Evolutionary conservation across 2,329 filamentous ascomycete genomes (phyloP).

Genomic region (Ophiocordyceps sinensis): DNA sequence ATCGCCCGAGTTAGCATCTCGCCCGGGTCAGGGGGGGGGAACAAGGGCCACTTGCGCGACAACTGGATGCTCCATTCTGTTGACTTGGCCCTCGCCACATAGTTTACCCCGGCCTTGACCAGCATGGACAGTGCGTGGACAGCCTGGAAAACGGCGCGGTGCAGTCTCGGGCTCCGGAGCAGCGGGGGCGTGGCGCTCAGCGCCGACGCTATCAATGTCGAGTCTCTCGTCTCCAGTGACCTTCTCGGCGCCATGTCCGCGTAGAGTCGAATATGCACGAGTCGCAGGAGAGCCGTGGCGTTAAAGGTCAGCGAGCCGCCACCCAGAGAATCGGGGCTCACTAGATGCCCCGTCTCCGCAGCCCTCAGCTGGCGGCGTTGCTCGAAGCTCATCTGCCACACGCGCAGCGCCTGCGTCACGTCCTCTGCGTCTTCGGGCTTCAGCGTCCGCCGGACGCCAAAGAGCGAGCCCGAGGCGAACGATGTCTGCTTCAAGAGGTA

Average conservation of each 20-base stretch:
- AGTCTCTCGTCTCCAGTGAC: slow-evolving; percentile 50
- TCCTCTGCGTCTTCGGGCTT: slow-evolving; percentile 42
- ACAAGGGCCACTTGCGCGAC: slow-evolving; percentile 29
- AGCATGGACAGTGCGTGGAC: slow-evolving; percentile 55
- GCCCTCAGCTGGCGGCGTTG: slow-evolving; percentile 36
- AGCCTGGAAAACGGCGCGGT: slow-evolving; percentile 50
- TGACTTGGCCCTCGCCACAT: slow-evolving; percentile 45
- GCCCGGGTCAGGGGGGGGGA: not conserved
- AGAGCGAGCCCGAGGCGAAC: slow-evolving; percentile 31
- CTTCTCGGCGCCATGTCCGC: slow-evolving; percentile 49
- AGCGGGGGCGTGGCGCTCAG: slow-evolving; percentile 44
- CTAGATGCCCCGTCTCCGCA: slow-evolving; percentile 30
- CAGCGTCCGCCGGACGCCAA: slow-evolving; percentile 34
- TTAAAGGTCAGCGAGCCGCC: slow-evolving; percentile 53
- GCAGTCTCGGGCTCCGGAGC: slow-evolving; percentile 43
- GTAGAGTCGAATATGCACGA: slow-evolving; percentile 51
- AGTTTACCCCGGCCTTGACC: slow-evolving; percentile 48
- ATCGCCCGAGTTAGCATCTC: not conserved
- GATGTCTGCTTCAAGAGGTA: slow-evolving; percentile 53
- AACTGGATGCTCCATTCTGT: slow-evolving; percentile 50
- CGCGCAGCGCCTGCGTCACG: slow-evolving; percentile 36
- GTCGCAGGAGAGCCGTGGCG: slow-evolving; percentile 43
- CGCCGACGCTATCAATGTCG: slow-evolving; percentile 43
- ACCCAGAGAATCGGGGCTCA: slow-evolving; percentile 32
- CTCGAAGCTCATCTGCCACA: slow-evolving; percentile 46